phyloP scores from a whole-genome alignment of 2,329 filamentous ascomycete genomes.

The Calonectria pteridis region DNA sequence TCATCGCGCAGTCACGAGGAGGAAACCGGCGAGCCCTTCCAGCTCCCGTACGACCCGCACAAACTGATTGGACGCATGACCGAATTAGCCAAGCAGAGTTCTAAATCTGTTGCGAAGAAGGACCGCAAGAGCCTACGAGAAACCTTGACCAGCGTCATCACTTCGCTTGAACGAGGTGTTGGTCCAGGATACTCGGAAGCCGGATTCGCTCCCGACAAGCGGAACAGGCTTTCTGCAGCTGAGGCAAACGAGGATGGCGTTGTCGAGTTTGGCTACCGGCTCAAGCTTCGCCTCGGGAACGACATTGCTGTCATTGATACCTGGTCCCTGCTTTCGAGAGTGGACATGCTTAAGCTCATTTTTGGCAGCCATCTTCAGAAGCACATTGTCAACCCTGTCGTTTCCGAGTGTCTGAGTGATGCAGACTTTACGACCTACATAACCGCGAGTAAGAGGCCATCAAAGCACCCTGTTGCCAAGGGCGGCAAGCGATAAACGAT shows the following conservation, averaged over 20 bases:
- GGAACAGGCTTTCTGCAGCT: conserved; percentile 57
- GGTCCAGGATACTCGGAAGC: conserved; percentile 68
- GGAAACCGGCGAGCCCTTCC: conserved; percentile 61
- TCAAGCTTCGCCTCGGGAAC: conserved; percentile 63
- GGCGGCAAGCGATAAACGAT: conserved; percentile 16
- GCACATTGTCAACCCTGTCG: conserved; percentile 54
- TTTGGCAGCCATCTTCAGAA: conserved; percentile 60
- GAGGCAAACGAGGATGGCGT: conserved; percentile 58
- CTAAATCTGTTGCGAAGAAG: conserved; percentile 63
- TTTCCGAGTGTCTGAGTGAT: conserved; percentile 54
- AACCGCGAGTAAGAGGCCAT: not conserved
- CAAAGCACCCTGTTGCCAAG: not conserved
- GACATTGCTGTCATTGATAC: conserved; percentile 60
- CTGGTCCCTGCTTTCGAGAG: conserved; percentile 63
- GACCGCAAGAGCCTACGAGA: conserved; percentile 62
- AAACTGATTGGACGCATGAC: conserved; percentile 61
- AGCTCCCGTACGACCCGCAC: conserved; percentile 65
- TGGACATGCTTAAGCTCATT: conserved; percentile 61
- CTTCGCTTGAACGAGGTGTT: conserved; percentile 65
- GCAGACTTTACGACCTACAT: conserved; percentile 46
- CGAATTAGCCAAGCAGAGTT: conserved; percentile 61
- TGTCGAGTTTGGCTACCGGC: conserved; percentile 65
- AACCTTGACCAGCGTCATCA: conserved; percentile 64
- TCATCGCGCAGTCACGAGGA: conserved; percentile 66
- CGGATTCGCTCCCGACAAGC: conserved; percentile 52